A percentile compares a stretch with the other conserved stretches of the same genome.
Evolutionary conservation across 2,329 filamentous ascomycete genomes (phyloP).

Genomic region (Aspergillus phoenicis): DNA sequence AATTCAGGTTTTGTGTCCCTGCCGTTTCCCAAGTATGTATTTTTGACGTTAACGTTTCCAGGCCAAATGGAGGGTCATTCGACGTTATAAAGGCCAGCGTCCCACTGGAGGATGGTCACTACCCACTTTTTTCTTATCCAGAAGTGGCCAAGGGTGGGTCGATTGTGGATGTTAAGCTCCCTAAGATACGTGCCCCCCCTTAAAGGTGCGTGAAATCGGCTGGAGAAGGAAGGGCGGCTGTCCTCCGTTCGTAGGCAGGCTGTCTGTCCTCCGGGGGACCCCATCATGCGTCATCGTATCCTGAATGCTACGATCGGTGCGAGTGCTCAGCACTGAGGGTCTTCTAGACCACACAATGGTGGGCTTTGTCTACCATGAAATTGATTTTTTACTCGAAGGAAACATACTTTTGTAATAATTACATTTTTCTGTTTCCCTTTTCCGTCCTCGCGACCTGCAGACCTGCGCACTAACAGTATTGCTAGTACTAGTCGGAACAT

Average conservation of each 20-base stretch:
- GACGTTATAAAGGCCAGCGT: conserved; percentile 39
- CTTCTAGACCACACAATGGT: conserved; percentile 1
- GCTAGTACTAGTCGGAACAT: conserved; percentile 11
- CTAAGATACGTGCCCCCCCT: conserved; percentile 8
- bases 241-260: neutral
- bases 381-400: too few relatives aligned
- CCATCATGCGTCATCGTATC: conserved; percentile 4
- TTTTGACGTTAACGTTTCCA: conserved; percentile 15
- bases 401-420: neutral
- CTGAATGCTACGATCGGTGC: neutral
- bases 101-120: conserved; percentile 32
- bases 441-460: conserved; percentile 6
- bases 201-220: conserved; percentile 16
- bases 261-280: neutral
- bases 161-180: conserved; percentile 33
- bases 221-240: conserved; percentile 11
- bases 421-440: conserved; percentile 3
- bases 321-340: neutral
- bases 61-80: conserved; percentile 31
- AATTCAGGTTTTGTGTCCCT: neutral
- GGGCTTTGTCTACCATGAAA: neutral
- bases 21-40: conserved; percentile 9
- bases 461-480: conserved; percentile 1
- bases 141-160: conserved; percentile 37
- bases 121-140: conserved; percentile 38